Conservation (phyloP, 139 green algal species). For the Deuterostichococcus epilithicus region DNA sequence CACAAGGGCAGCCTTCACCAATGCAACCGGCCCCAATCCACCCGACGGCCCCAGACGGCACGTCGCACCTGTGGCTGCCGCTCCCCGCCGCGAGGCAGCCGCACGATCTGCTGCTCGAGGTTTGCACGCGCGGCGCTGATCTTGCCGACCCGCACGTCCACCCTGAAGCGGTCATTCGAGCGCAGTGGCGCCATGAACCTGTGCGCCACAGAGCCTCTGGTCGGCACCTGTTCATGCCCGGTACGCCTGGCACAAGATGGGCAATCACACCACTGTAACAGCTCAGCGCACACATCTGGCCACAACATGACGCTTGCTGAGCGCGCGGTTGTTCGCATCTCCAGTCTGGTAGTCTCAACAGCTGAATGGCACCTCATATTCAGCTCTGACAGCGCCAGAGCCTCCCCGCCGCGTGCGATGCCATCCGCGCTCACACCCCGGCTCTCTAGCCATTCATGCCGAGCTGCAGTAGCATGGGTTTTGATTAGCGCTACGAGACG, state of each 20-base stretch:
- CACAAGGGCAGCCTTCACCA: too few species aligned
- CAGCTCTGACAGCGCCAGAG: slow-evolving; percentile 44
- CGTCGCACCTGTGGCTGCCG: background rate
- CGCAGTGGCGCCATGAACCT: slow-evolving; percentile 30
- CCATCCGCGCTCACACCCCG: slow-evolving; percentile 33
- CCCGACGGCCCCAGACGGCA: too few species aligned
- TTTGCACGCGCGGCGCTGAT: slow-evolving; percentile 15
- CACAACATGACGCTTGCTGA: too few species aligned
- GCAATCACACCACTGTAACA: too few species aligned
- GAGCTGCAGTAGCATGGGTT: slow-evolving; percentile 8
- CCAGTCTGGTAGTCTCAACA: too few species aligned
- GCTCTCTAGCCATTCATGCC: slow-evolving; percentile 39
- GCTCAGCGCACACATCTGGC: too few species aligned
- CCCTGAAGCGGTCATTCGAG: slow-evolving; percentile 24
- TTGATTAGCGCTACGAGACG: background rate
- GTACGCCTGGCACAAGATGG: too few species aligned
- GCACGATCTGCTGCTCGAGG: slow-evolving; percentile 28
- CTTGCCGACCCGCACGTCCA: slow-evolving; percentile 16
- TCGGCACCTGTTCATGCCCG: too few species aligned
- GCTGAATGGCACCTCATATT: too few species aligned
- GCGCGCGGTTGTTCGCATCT: too few species aligned
- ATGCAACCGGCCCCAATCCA: too few species aligned
- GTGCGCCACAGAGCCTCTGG: too few species aligned
- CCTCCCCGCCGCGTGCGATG: slow-evolving; percentile 36
- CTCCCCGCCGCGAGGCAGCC: background rate